Base-by-base conservation (phyloP, 2,329 filamentous ascomycete species). In the Cryphonectria parasitica region DNA sequence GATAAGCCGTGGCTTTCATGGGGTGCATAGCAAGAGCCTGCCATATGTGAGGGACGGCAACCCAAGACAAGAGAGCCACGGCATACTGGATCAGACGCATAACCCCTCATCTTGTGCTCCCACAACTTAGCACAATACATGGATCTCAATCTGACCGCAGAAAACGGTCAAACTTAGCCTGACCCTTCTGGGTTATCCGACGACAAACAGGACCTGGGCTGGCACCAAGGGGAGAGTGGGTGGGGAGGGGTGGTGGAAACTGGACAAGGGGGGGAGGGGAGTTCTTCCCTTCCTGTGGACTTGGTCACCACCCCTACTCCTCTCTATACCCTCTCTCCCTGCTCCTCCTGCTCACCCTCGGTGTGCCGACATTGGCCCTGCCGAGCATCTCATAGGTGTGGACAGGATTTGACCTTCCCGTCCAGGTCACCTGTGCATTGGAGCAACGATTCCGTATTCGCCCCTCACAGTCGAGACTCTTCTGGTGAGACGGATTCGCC, bases 101-200 rank as follows among this genome's bases (percentile, higher is more conserved):
- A 19, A n/a, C 69, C 72, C 72, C 72, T 73, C 72, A 73, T 73
- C 64, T 70, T 70, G 72, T 73, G 64, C 54, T 68, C 61, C 72
- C 61, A 70, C 56, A 45, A 36, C 45, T 25, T 49, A 39, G 7
- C 36, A 39, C 10, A 39, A 11, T 39, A 52, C 52, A 70, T 68
- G 64, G 54, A 45, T 67, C 68, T 43, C 60, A 63, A 54, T 71
- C 67, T 54, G 41, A 72, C 64, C 39, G 64, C 52, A 71, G 49
- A 41, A 39, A 63, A 63, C 60, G 62, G 63, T 36, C 25, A 45
- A 60, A 6, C 34, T 49, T 49, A 43, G 56, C 36, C 68, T 56
- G 56, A 17, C 49, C 34, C 28, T 36, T 63, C 39, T 39, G 36
- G 66, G 58, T 25, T 34, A 61, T 49, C 41, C 65, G 52, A 34